Base-by-base conservation (phyloP, 2,329 filamentous ascomycete genomes). In the Fusarium staphyleae region DNA sequence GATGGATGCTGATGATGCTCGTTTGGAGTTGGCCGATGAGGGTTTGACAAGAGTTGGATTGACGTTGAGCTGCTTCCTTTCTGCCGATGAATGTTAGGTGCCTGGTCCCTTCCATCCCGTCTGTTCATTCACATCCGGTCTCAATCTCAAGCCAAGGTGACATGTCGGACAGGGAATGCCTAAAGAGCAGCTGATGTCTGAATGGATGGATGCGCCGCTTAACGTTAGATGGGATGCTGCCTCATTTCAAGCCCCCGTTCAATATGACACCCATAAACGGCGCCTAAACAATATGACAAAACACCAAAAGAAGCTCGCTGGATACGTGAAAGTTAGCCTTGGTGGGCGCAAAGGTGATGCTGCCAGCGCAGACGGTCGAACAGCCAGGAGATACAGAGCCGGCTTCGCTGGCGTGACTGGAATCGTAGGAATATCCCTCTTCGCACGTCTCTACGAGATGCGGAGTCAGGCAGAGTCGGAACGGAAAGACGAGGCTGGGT, bases 231-330 rank as follows among this genome's bases (percentile, higher is more conserved):
- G 14, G 30, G 36, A 13, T 8, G 43, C 39, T 39, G 55, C 39
- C 43, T 54, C 26, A 33, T 58, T 57, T 58, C 48, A 54, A 54
- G 3, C 22, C 48, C 52, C 40, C 49, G 19, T 44, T 36, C 18
- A 19, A 19, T 32, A 18, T 30, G 32, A 41, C 18, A 12, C 22
- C 22, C 22, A 9, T 9, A 8, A 24, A 8, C 9, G 9, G 9
- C 8, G 22, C 22, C 22, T 26, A 18, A 50, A 37, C 22, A 18
- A 13, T 28, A 24, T 6, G 4, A 8, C 5, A 24, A 8, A 24
- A 24, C 22, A 24, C 22, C 22, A 24, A 24, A 9, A 24, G 22
- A 24, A 24, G 22, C 22, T 3, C 5, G 26, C 35, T 42, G 11
- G 26, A 40, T 29, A 29, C 28, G 14, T 44, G 28, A 15, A 15